Conservation (phyloP, 192 early-diverging fungal species). For the Coemansia sp. region DNA sequence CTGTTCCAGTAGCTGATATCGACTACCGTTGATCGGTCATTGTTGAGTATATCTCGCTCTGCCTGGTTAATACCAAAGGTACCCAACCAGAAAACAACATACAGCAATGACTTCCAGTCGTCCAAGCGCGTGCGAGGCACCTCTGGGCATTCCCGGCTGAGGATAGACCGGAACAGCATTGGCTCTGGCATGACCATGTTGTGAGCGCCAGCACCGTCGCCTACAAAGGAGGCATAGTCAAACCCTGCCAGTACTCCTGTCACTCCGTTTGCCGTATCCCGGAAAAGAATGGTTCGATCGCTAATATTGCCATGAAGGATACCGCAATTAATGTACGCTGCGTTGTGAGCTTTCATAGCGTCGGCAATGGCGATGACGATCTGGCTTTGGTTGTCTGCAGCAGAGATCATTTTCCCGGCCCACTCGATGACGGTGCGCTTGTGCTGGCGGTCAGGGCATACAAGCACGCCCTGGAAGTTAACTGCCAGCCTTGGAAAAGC, state of each 20-base stretch:
- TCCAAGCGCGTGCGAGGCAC: conserved; percentile 5
- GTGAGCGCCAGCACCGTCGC: too few relatives aligned
- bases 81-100: conserved; percentile 10
- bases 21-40: too few relatives aligned
- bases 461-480: too few relatives aligned
- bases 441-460: too few relatives aligned
- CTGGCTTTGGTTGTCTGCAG: background rate
- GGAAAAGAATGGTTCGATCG: background rate
- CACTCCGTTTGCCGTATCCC: too few relatives aligned
- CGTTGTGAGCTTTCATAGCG: conserved; percentile 12
- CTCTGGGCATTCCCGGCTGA: background rate
- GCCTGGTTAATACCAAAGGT: background rate
- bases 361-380: conserved; percentile 22
- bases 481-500: too few relatives aligned
- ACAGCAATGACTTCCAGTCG: conserved; percentile 24
- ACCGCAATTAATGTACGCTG: background rate
- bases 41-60: too few relatives aligned
- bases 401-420: too few relatives aligned
- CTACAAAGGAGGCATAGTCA: conserved; percentile 8
- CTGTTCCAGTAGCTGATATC: too few relatives aligned
- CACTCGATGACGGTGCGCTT: too few relatives aligned
- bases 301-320: conserved; percentile 30
- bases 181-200: background rate
- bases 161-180: conserved; percentile 21
- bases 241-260: background rate